Percentiles rank a stretch among this genome's conserved stretches.
Evolutionary conservation across 1,139 yeast species (phyloP).

Genomic region (Sugiyamaella xylanicola): DNA sequence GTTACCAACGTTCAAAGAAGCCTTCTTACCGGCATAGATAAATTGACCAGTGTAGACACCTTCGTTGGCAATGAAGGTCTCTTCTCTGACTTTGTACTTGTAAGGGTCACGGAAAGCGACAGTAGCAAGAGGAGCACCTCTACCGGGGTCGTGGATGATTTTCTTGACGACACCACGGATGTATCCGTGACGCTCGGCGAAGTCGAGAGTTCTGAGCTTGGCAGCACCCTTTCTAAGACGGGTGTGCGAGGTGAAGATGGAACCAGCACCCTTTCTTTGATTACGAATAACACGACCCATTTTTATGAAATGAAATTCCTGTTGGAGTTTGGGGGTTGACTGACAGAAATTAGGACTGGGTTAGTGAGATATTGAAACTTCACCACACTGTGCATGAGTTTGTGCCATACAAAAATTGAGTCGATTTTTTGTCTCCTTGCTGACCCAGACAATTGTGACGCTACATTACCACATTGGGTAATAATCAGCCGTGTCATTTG

Average conservation of each 20-base stretch:
- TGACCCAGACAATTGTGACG: neutral
- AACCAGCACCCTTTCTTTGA: slow-evolving; percentile 99
- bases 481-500: too few species aligned
- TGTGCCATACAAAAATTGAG: neutral
- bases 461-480: slow-evolving; percentile 5
- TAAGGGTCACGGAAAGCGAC: slow-evolving; percentile 99
- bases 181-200: slow-evolving; percentile 99
- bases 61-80: slow-evolving; percentile 98
- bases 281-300: slow-evolving; percentile 99
- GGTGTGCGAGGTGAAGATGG: slow-evolving; percentile 99
- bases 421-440: neutral
- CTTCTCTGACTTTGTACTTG: slow-evolving; percentile 97
- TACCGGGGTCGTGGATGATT: slow-evolving; percentile 99
- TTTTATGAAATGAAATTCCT: slow-evolving; percentile 13
- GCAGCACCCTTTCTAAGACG: slow-evolving; percentile 99
- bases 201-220: slow-evolving; percentile 98
- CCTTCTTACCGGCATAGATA: slow-evolving; percentile 98
- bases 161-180: slow-evolving; percentile 98
- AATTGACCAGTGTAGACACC: slow-evolving; percentile 99
- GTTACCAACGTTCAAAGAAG: slow-evolving; percentile 96
- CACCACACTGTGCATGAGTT: slow-evolving; percentile 14
- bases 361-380: slow-evolving; percentile 15
- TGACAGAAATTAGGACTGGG: slow-evolving; percentile 16
- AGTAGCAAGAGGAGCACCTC: slow-evolving; percentile 99
- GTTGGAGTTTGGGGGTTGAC: slow-evolving; percentile 18